phyloP scores from a whole-genome alignment of 305 asterid species.

The Fraxinus velutina region DNA sequence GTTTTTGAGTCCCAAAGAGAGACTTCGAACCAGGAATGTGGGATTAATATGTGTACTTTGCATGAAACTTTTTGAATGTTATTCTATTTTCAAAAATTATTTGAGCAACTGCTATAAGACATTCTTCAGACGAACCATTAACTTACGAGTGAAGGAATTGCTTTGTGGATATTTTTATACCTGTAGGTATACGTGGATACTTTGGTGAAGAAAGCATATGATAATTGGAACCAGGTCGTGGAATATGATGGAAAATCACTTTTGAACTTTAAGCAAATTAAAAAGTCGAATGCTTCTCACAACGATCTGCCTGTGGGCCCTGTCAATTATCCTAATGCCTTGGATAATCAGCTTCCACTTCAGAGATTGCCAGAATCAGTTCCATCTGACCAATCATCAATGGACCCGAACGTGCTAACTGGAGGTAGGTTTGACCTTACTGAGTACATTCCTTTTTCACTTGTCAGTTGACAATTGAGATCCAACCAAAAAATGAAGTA shows the following conservation, averaged over 20 bases:
- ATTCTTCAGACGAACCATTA: background rate
- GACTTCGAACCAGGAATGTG: background rate
- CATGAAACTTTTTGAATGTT: background rate
- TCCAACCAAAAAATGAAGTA: background rate
- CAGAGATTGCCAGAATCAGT: constrained; percentile 45
- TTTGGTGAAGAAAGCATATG: constrained; percentile 45
- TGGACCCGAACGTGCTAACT: constrained; percentile 52
- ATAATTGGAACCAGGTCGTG: constrained; percentile 81
- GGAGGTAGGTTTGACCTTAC: constrained; percentile 52
- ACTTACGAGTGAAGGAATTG: background rate
- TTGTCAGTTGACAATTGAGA: background rate
- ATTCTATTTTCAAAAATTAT: background rate
- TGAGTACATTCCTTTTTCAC: background rate
- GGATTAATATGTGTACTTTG: background rate
- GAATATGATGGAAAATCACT: constrained; percentile 95
- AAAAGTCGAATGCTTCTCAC: constrained; percentile 38
- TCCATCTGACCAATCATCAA: constrained; percentile 45
- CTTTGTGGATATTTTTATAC: constrained; percentile 9
- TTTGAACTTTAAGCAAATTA: constrained; percentile 59
- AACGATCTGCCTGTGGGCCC: constrained; percentile 56
- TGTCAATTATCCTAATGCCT: constrained; percentile 50
- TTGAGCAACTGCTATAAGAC: background rate
- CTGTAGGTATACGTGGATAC: constrained; percentile 75
- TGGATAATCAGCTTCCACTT: constrained; percentile 53
- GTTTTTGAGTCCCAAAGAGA: background rate